Evolutionary conservation across 2,329 filamentous ascomycete species (phyloP), one percentile per base, ranked within the genome.

Genomic region (Xylariaceae sp.): DNA sequence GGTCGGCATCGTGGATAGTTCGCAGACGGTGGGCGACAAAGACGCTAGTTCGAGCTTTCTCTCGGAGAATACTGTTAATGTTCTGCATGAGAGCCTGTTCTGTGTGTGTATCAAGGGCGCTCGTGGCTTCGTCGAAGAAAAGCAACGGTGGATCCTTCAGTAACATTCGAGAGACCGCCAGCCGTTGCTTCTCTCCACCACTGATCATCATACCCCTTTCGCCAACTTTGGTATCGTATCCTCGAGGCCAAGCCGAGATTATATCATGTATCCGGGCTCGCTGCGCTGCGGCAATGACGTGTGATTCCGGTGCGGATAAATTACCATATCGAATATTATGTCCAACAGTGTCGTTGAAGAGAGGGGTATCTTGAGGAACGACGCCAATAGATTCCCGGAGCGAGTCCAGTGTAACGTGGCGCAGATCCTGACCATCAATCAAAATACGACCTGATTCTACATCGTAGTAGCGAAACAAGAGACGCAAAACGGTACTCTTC

Each of bases 161-260:
- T 1, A 96, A 80, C 40, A 96, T 70, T 43, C 91, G 79, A 30
- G 88, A 89, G 29, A 96, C 84, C 0, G 92, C 92, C 8, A 96
- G 75, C 2, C 91, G 83, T 72, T 96, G 91, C 72, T 96, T 96
- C 74, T 96, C 92, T 34, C 91, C 91, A 2, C 89, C 91, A 0
- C 89, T 95, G 44, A 96, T 96, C 91, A 96, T 96, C 82, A 96
- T 86, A 1, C 91, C 91, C 46, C 92, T 82, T 75, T 96, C 92
- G 51, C 92, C 92, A 30, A 97, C 94, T 71, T 87, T 91, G 26
- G 94, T 97, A 27, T 86, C 74, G 70, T 97, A 96, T 12, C 90
- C 89, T n/a, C 91, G 86, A 1, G 89, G 90, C 69, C 95, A 86
- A n/a, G 76, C 76, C 53, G 81, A 76, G 57, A 96, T 86, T 50